phyloP scores from a whole-genome alignment of 768 basidiomycete genomes.

The Xerocomellus chrysenteron region DNA sequence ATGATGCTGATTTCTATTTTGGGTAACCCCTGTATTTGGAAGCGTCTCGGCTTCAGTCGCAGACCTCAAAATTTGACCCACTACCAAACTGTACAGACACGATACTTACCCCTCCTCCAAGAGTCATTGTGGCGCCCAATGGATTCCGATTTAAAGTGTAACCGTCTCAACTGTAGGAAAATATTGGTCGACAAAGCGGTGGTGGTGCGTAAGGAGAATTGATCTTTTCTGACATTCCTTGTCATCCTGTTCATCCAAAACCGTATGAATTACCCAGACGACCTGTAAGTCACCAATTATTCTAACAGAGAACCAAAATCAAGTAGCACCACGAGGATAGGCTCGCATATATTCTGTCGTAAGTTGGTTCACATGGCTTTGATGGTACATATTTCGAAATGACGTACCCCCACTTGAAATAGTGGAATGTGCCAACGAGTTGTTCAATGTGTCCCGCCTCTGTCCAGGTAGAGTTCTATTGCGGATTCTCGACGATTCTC shows the following conservation, averaged over 20 bases:
- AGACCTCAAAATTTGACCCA: background rate
- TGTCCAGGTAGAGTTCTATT: slow-evolving; percentile 61
- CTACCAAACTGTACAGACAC: background rate
- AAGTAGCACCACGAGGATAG: slow-evolving; percentile 34
- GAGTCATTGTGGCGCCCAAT: slow-evolving; percentile 33
- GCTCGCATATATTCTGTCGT: slow-evolving; percentile 89
- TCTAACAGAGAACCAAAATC: background rate
- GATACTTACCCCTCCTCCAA: background rate
- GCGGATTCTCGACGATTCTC: background rate
- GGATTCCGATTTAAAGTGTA: slow-evolving; percentile 79
- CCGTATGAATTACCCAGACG: slow-evolving; percentile 40
- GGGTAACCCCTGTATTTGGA: background rate
- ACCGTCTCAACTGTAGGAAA: slow-evolving; percentile 73
- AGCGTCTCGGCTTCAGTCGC: background rate
- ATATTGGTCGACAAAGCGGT: slow-evolving; percentile 75
- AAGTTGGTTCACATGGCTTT: slow-evolving; percentile 11
- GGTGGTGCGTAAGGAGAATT: slow-evolving; percentile 54
- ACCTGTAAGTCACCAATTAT: slow-evolving; percentile 43
- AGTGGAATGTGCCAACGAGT: slow-evolving; percentile 85
- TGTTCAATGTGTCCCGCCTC: slow-evolving; percentile 73
- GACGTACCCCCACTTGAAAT: background rate
- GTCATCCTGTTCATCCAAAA: background rate
- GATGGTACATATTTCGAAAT: background rate
- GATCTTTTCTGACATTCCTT: background rate
- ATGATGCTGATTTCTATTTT: slow-evolving; percentile 9